These are phyloP conservation scores for Mycena floridula DNA, from an alignment of 768 basidiomycete genomes.

Conservation along the genomic window DNA sequence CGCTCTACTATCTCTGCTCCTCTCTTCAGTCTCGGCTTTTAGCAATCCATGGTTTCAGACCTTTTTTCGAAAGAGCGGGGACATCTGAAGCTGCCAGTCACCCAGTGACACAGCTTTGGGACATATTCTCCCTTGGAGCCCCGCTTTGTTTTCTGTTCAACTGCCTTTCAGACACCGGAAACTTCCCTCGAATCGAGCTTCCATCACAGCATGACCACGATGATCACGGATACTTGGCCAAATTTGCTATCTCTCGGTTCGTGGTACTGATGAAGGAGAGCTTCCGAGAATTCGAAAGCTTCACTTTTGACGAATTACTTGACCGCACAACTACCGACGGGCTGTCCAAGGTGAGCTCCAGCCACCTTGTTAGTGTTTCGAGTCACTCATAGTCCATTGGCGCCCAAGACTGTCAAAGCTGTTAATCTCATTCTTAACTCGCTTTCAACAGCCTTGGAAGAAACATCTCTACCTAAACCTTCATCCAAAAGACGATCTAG, in stretches of 20 bases:
- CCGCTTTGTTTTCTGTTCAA: conserved; percentile 7
- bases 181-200: background rate
- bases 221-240: background rate
- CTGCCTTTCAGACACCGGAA: background rate
- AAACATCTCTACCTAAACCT: background rate
- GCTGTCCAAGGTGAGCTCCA: conserved; percentile 1
- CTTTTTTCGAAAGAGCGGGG: background rate
- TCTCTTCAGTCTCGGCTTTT: conserved; percentile 3
- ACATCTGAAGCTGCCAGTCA: background rate
- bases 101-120: conserved; percentile 1
- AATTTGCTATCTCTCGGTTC: conserved; percentile 5
- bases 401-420: conserved; percentile 4
- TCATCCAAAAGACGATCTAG: background rate
- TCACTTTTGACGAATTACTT: conserved; percentile 1
- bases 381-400: background rate
- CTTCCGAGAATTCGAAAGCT: conserved; percentile 1
- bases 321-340: background rate
- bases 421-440: background rate
- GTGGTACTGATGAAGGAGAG: background rate
- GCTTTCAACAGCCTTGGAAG: background rate
- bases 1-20: background rate
- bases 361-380: background rate
- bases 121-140: background rate
- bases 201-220: background rate
- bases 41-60: conserved; percentile 2